phyloP scores from a whole-genome alignment of 148 eudicot species.

The Vaccinium myrtillus region DNA sequence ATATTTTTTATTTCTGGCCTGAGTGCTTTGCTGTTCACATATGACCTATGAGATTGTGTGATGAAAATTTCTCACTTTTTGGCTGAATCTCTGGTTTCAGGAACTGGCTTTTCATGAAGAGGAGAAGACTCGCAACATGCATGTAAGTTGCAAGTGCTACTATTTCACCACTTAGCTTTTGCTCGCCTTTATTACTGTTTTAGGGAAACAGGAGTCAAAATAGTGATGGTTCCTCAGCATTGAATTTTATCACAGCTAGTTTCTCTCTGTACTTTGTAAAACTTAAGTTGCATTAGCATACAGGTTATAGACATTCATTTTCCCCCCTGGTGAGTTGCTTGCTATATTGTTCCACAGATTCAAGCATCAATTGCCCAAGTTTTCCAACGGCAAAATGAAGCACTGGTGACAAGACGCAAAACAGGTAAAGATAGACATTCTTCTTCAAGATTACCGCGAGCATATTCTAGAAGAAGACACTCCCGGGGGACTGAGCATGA shows the following conservation, averaged over 20 bases:
- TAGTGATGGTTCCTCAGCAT: slow-evolving; percentile 1
- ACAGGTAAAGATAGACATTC: slow-evolving; percentile 27
- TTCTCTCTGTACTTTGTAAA: neutral
- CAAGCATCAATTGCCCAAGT: slow-evolving; percentile 51
- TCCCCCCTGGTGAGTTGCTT: neutral
- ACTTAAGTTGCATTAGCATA: neutral
- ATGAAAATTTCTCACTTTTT: neutral
- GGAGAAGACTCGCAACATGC: slow-evolving; percentile 24
- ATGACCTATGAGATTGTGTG: neutral
- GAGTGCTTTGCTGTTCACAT: slow-evolving; percentile 1
- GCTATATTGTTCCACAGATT: slow-evolving; percentile 32
- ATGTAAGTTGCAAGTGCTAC: slow-evolving; percentile 13
- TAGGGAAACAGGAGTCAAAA: neutral
- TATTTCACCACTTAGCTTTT: neutral
- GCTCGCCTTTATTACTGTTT: neutral
- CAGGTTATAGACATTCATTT: neutral
- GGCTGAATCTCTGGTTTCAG: slow-evolving; percentile 28
- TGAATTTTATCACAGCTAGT: neutral
- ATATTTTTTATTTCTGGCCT: slow-evolving; percentile 1
- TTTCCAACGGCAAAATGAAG: slow-evolving; percentile 53
- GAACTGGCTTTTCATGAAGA: slow-evolving; percentile 40
- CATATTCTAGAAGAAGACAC: slow-evolving; percentile 36
- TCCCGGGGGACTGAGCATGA: slow-evolving; percentile 30
- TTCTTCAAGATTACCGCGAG: slow-evolving; percentile 18
- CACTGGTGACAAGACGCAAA: slow-evolving; percentile 36